A percentile compares a stretch with the other conserved stretches of the same genome.
Evolutionary conservation across 768 basidiomycete genomes (phyloP).

Genomic region (Kwoniella pini): DNA sequence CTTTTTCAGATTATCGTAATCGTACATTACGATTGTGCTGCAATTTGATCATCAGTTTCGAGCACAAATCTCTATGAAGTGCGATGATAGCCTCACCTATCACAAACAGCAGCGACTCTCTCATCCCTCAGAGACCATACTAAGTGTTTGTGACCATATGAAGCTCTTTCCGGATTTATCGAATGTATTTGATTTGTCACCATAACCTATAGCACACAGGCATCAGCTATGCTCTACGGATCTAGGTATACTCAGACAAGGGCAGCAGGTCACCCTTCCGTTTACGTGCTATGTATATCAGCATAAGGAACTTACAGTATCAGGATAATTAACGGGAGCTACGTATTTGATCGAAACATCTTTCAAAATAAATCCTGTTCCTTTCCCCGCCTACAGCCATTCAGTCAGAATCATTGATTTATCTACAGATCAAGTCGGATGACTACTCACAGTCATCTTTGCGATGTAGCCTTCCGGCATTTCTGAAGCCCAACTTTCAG

Average conservation of each 20-base stretch:
- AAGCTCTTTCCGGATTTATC: conserved; percentile 30
- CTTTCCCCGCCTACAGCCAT: conserved; percentile 38
- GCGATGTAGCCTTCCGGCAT: conserved; percentile 24
- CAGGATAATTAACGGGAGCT: conserved; percentile 44
- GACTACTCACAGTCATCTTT: conserved; percentile 34
- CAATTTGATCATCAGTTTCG: background rate
- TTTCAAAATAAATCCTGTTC: conserved; percentile 45
- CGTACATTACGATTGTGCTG: conserved; percentile 48
- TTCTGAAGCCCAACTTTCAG: conserved; percentile 28
- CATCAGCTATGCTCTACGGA: background rate
- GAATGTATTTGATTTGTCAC: conserved; percentile 34
- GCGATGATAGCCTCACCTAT: conserved; percentile 30
- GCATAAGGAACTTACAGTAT: conserved; percentile 40
- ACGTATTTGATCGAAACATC: conserved; percentile 42
- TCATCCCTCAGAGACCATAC: conserved; percentile 38
- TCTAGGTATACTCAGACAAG: too few species aligned
- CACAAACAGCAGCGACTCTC: conserved; percentile 36
- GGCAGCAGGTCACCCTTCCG: too few species aligned
- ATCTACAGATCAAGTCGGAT: too few species aligned
- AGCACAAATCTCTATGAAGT: too few species aligned
- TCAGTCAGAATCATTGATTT: too few species aligned
- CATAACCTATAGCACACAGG: conserved; percentile 24
- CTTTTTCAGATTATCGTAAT: conserved; percentile 37
- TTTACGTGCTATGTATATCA: too few species aligned
- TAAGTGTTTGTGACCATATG: conserved; percentile 32